Conservation (phyloP, 352 stramenopile species). For the Globisporangium spiculum region DNA sequence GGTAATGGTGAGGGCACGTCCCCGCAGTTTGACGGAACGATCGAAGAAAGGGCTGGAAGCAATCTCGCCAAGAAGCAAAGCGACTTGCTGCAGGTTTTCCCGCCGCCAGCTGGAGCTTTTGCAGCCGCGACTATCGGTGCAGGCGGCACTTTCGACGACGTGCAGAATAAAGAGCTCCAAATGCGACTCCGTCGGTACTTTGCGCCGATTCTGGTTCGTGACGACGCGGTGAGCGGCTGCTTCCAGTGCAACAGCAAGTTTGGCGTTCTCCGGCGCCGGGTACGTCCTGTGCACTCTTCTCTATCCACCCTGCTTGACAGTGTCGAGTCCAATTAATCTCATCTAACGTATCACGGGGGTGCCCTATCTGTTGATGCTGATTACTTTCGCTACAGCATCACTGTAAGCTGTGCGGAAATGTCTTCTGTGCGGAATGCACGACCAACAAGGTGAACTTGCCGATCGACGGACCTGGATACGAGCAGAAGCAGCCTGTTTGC, state of each 20-base stretch:
- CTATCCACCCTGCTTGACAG: background rate
- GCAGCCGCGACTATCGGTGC: conserved; percentile 19
- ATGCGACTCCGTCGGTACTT: conserved; percentile 55
- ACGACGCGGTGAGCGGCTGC: conserved; percentile 46
- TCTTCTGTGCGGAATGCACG: conserved; percentile 78
- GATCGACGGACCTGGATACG: conserved; percentile 51
- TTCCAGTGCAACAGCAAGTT: conserved; percentile 72
- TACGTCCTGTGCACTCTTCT: conserved; percentile 20
- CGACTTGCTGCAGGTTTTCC: conserved; percentile 20
- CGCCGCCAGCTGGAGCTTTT: conserved; percentile 5
- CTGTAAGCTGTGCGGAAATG: conserved; percentile 69
- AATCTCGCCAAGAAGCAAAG: conserved; percentile 22
- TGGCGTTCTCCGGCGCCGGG: conserved; percentile 64
- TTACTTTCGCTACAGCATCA: conserved; percentile 40
- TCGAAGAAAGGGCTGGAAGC: background rate
- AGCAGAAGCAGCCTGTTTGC: conserved; percentile 75
- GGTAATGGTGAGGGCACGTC: background rate
- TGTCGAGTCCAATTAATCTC: background rate
- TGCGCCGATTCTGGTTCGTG: conserved; percentile 46
- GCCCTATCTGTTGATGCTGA: background rate
- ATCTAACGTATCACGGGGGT: background rate
- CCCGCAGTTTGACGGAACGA: conserved; percentile 10
- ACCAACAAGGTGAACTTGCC: conserved; percentile 64
- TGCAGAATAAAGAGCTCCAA: conserved; percentile 25
- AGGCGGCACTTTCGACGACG: conserved; percentile 19